Conservation (phyloP, 2,329 filamentous ascomycete genomes). For the Aaosphaeria pasadenensis region DNA sequence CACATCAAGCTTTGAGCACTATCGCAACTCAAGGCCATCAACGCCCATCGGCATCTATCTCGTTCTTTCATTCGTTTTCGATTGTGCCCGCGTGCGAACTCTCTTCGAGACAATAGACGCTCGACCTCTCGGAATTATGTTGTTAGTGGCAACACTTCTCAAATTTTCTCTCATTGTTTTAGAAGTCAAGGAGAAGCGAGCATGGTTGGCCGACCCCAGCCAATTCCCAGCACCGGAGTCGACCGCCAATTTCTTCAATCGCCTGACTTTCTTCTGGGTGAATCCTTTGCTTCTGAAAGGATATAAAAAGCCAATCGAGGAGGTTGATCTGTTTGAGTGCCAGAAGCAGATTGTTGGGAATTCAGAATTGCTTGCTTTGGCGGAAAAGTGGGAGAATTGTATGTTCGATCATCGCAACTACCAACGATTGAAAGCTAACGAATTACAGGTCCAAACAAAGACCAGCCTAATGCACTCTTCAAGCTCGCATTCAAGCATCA, state of each 20-base stretch:
- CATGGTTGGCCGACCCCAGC: slow-evolving; percentile 4
- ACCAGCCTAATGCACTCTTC: slow-evolving; percentile 6
- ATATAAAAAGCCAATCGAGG: slow-evolving; percentile 8
- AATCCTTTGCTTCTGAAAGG: slow-evolving; percentile 10
- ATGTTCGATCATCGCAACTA: not conserved
- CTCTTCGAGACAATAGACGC: slow-evolving; percentile 3
- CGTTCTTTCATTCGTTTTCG: slow-evolving; percentile 4
- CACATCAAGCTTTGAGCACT: slow-evolving; percentile 10
- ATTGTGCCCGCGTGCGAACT: slow-evolving; percentile 6
- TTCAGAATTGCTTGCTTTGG: slow-evolving; percentile 6
- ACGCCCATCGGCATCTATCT: slow-evolving; percentile 7
- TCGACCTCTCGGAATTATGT: slow-evolving; percentile 5
- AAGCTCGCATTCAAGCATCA: slow-evolving; percentile 9
- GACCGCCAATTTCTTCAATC: slow-evolving; percentile 11
- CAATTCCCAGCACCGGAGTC: slow-evolving; percentile 8
- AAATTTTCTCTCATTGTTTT: slow-evolving; percentile 7
- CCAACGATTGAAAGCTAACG: not conserved
- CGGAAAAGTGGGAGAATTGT: slow-evolving; percentile 10
- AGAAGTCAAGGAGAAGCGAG: slow-evolving; percentile 11
- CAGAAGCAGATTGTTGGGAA: slow-evolving; percentile 9
- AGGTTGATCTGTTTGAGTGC: slow-evolving; percentile 7
- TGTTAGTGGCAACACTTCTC: slow-evolving; percentile 4
- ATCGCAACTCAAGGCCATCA: slow-evolving; percentile 9
- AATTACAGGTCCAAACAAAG: slow-evolving; percentile 2
- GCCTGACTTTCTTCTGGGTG: slow-evolving; percentile 13